phyloP scores from a whole-genome alignment of 139 green algal genomes.

The Marvania coccoides region DNA sequence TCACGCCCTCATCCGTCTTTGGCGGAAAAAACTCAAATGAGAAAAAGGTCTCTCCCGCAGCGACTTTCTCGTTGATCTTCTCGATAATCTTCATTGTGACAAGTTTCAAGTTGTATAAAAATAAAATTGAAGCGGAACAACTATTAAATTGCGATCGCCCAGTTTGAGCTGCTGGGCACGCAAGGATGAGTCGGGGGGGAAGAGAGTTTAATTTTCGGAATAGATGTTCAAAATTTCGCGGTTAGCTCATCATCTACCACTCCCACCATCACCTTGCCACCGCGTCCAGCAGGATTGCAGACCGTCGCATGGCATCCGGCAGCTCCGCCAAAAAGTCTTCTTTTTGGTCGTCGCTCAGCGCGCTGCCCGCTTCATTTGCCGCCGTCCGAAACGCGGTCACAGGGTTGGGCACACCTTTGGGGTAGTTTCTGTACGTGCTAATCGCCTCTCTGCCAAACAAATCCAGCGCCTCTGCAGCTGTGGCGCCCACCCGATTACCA shows the following conservation, averaged over 20 bases:
- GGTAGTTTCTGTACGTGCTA: conserved; percentile 3
- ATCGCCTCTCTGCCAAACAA: not conserved
- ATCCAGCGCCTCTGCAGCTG: conserved; percentile 1
- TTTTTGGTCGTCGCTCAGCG: not conserved
- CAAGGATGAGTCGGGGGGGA: too few species aligned
- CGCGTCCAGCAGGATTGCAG: not conserved
- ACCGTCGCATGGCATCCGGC: not conserved
- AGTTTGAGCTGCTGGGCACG: too few species aligned
- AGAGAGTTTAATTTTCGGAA: not conserved
- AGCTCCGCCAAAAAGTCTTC: not conserved
- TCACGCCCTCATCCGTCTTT: conserved; percentile 87
- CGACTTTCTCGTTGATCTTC: conserved; percentile 72
- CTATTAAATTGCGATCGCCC: not conserved
- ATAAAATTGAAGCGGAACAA: not conserved
- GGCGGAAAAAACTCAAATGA: conserved; percentile 97
- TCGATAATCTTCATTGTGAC: conserved; percentile 83
- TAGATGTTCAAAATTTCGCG: not conserved
- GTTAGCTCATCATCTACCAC: not conserved
- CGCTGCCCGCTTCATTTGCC: not conserved
- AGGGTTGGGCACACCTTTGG: not conserved
- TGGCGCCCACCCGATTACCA: not conserved
- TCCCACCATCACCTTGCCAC: not conserved
- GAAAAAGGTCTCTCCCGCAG: conserved; percentile 72
- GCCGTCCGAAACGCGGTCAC: not conserved
- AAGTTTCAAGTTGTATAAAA: not conserved